Percentiles rank a stretch among this genome's conserved stretches.
These are phyloP conservation scores for Phytophthora nicotianae DNA, from an alignment of 352 stramenopile species.

Conservation along the genomic window DNA sequence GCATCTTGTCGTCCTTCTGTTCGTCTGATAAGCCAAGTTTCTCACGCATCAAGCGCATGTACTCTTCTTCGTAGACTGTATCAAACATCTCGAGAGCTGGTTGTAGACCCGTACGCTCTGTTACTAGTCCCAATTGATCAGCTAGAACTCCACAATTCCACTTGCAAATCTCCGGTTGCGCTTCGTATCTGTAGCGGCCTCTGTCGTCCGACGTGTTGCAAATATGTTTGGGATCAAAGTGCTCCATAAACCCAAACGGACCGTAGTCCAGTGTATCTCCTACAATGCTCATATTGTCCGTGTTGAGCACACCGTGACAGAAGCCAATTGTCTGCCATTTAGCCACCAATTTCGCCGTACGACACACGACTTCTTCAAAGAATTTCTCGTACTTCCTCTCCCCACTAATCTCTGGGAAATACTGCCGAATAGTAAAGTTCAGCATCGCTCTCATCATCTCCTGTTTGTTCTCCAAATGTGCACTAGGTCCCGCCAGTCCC, in stretches of 20 bases:
- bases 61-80: slow-evolving; percentile 57
- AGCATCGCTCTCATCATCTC: slow-evolving; percentile 80
- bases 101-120: slow-evolving; percentile 31
- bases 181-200: slow-evolving; percentile 84
- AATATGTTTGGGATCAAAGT: slow-evolving; percentile 84
- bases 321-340: slow-evolving; percentile 89
- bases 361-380: slow-evolving; percentile 65
- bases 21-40: slow-evolving; percentile 66
- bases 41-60: slow-evolving; percentile 57
- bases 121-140: slow-evolving; percentile 63
- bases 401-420: slow-evolving; percentile 56
- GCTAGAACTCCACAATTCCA: slow-evolving; percentile 83
- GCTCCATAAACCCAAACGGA: slow-evolving; percentile 93
- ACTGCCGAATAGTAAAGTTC: slow-evolving; percentile 77
- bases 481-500: slow-evolving; percentile 70
- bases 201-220: slow-evolving; percentile 85
- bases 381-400: slow-evolving; percentile 49
- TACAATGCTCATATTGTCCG: slow-evolving; percentile 92
- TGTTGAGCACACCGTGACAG: slow-evolving; percentile 93
- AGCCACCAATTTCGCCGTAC: slow-evolving; percentile 83
- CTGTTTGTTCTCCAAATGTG: slow-evolving; percentile 63
- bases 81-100: slow-evolving; percentile 47
- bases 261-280: slow-evolving; percentile 94
- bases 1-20: slow-evolving; percentile 46
- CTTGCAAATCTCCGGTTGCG: slow-evolving; percentile 86